phyloP scores from a whole-genome alignment of 768 basidiomycete genomes.

The Tephrocybe sp. region DNA sequence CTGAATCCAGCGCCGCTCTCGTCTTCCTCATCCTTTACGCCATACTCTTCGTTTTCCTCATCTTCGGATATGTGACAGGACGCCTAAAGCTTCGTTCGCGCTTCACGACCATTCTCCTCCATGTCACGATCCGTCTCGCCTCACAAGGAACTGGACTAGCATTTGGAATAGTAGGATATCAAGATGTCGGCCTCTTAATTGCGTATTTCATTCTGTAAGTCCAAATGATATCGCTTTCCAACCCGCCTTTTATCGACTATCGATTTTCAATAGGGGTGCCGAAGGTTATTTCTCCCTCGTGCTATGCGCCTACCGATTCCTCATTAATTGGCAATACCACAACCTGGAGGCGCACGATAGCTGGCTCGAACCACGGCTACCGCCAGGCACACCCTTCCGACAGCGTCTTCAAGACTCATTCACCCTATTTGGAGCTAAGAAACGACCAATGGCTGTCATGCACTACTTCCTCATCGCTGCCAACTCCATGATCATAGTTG shows the following conservation, averaged over 20 bases:
- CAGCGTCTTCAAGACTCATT: slow-evolving; percentile 23
- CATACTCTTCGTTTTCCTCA: slow-evolving; percentile 26
- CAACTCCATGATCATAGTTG: slow-evolving; percentile 30
- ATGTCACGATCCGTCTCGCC: slow-evolving; percentile 30
- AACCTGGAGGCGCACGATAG: slow-evolving; percentile 26
- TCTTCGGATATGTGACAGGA: slow-evolving; percentile 24
- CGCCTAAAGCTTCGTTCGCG: slow-evolving; percentile 28
- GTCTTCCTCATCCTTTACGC: slow-evolving; percentile 31
- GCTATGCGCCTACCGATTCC: slow-evolving; percentile 31
- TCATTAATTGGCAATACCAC: slow-evolving; percentile 34
- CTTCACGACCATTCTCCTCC: slow-evolving; percentile 29
- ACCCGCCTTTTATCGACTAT: neutral
- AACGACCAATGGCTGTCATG: slow-evolving; percentile 27
- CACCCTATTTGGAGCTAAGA: slow-evolving; percentile 18
- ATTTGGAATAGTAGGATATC: slow-evolving; percentile 29
- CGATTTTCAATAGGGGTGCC: slow-evolving; percentile 17
- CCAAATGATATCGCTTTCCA: neutral
- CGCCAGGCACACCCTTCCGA: slow-evolving; percentile 13
- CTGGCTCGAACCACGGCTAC: slow-evolving; percentile 31
- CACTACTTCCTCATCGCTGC: slow-evolving; percentile 29
- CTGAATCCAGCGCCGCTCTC: slow-evolving; percentile 28
- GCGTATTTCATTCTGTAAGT: slow-evolving; percentile 27
- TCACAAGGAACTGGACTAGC: slow-evolving; percentile 33
- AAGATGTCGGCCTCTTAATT: slow-evolving; percentile 24
- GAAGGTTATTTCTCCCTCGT: slow-evolving; percentile 32